phyloP scores from a whole-genome alignment of 768 basidiomycete genomes.

The Termitomyces sp. region DNA sequence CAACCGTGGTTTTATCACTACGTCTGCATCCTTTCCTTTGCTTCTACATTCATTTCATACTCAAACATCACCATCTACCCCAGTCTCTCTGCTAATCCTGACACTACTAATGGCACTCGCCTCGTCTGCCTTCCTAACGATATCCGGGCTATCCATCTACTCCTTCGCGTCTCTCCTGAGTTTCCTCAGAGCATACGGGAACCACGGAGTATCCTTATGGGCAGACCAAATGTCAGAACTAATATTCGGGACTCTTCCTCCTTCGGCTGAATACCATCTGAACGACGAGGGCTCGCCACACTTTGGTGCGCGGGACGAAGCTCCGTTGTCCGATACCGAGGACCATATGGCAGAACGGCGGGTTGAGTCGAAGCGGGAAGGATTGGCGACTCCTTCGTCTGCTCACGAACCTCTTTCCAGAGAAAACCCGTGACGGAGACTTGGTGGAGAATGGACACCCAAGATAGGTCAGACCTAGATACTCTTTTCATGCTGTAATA shows the following conservation, averaged over 20 bases:
- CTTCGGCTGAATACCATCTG: not conserved
- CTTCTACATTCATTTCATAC: too few species aligned
- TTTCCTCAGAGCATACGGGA: slow-evolving; percentile 28
- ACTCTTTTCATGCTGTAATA: not conserved
- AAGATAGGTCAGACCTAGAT: not conserved
- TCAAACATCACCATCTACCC: not conserved
- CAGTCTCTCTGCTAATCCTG: slow-evolving; percentile 30
- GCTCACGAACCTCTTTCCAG: too few species aligned
- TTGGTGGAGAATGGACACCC: not conserved
- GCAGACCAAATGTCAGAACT: slow-evolving; percentile 16
- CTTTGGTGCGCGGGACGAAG: not conserved
- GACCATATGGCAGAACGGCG: not conserved
- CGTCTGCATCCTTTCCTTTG: slow-evolving; percentile 18
- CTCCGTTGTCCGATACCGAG: not conserved
- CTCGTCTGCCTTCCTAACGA: slow-evolving; percentile 28
- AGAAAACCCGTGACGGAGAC: not conserved
- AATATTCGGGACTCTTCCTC: not conserved
- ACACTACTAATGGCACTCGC: slow-evolving; percentile 26
- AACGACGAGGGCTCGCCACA: not conserved
- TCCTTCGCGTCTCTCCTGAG: slow-evolving; percentile 26
- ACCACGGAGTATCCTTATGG: slow-evolving; percentile 22
- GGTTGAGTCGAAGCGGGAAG: not conserved
- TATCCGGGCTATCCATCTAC: slow-evolving; percentile 24
- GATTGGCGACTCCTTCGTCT: not conserved
- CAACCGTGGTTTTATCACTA: slow-evolving; percentile 23